Percentiles rank a stretch among this genome's conserved stretches.
These are phyloP conservation scores for Kentomonas sorsogonicus DNA, from an alignment of 208 protist genomes.

Conservation along the genomic window DNA sequence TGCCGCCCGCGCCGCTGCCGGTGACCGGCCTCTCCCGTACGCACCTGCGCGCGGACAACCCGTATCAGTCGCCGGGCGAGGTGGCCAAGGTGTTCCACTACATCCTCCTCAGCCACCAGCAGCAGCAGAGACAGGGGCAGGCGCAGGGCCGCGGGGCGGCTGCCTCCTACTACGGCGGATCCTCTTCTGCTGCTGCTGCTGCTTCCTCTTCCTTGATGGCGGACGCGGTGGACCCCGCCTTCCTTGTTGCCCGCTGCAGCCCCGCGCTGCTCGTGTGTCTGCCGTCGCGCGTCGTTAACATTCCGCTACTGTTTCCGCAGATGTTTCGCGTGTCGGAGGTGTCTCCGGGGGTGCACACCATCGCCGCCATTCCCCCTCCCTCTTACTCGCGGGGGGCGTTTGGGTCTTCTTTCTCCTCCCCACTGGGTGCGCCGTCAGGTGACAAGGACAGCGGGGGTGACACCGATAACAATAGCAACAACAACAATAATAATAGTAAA, in stretches of 20 bases:
- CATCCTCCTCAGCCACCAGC: conserved; percentile 51
- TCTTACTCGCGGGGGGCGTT: conserved; percentile 1
- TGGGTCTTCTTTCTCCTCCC: not conserved
- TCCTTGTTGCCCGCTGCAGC: conserved; percentile 64
- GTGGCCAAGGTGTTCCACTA: conserved; percentile 80
- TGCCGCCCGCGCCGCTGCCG: conserved; percentile 13
- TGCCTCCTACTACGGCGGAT: too few species aligned
- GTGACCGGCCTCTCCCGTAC: conserved; percentile 47
- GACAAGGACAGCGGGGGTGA: not conserved
- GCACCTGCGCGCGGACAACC: conserved; percentile 59
- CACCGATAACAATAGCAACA: not conserved
- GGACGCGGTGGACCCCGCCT: conserved; percentile 51
- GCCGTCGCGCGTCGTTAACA: conserved; percentile 57
- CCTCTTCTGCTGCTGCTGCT: too few species aligned
- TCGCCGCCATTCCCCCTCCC: conserved; percentile 41
- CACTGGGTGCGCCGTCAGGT: not conserved
- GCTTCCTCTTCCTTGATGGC: too few species aligned
- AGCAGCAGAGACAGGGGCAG: too few species aligned
- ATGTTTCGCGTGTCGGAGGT: conserved; percentile 74
- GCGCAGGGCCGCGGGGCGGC: too few species aligned
- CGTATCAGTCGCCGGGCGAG: conserved; percentile 54
- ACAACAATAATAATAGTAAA: not conserved
- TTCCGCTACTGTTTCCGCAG: conserved; percentile 66
- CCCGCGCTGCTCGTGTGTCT: conserved; percentile 73
- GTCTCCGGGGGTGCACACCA: conserved; percentile 61